Evolutionary conservation across 495 filamentous ascomycete genomes (phyloP), one percentile per base, ranked within the genome.

Genomic region (Penicillium roqueforti): DNA sequence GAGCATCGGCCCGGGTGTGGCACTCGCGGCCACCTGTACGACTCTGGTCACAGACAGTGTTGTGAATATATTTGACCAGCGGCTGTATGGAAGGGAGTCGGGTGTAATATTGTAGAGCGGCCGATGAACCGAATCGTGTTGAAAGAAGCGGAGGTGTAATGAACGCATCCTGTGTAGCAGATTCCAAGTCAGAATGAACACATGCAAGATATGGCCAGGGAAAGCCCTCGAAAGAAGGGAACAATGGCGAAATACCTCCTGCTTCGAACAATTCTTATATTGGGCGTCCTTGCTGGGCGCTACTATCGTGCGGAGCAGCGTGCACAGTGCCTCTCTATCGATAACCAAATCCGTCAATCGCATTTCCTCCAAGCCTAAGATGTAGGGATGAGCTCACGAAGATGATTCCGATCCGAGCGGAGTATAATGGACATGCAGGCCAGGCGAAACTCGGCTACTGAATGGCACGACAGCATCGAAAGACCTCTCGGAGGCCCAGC

Each of bases 391-490:
- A 61, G 40, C 68, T 67, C 57, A 75, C 79, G 61, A 71, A 76
- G 77, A 74, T 65, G 13, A 59, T 37, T 31, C 57, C 40, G 32
- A 66, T 50, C 38, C 45, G 72, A 68, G 46, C 8, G 88, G 86
- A 0, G 85, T 88, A 61, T 87, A 89, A 62, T 88, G 87, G 22
- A 91, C 76, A 78, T 97, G 91, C 9, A 97, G 74, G 20, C 93
- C 93, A 3, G 91, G 84, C 6, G 87, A 81, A 29, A 91, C 69
- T 54, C 86, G 80, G 47, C 91, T 86, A 26, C 80, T 68, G 62
- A 92, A 87, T 23, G 93, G 92, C 41, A 84, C 70, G 26, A 85
- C 59, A 1, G 80, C 65, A 29, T 78, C 67, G 60, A 86, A 89
- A 3, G 77, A 57, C 6, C 54, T 57, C 5, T 80, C 70, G 20